Evolutionary conservation across 139 green algal species (phyloP).

Genomic region (Micromonas pusilla): DNA sequence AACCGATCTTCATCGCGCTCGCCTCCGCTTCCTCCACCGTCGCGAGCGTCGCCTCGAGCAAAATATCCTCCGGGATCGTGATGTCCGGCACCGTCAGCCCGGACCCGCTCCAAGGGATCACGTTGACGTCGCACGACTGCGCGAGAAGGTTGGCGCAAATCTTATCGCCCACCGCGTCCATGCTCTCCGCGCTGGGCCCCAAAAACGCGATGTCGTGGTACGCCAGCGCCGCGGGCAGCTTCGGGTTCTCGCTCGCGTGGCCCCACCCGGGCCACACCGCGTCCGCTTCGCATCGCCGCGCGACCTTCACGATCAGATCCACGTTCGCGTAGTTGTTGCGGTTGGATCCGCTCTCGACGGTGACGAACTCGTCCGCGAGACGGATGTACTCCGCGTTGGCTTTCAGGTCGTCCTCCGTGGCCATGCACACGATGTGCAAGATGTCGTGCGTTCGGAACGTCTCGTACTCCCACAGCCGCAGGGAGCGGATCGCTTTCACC

Average conservation of each 20-base stretch:
- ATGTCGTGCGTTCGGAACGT: conserved; percentile 21
- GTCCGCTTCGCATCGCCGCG: conserved; percentile 24
- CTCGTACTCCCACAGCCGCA: conserved; percentile 31
- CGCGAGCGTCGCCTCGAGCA: conserved; percentile 33
- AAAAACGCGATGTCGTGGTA: conserved; percentile 41
- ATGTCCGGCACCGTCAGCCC: conserved; percentile 21
- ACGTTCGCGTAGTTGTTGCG: conserved; percentile 41
- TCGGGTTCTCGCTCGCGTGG: conserved; percentile 36
- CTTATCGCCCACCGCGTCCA: conserved; percentile 51
- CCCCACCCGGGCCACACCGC: conserved; percentile 42
- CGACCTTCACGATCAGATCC: conserved; percentile 34
- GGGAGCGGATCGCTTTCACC: conserved; percentile 32
- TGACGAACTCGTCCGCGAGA: conserved; percentile 35
- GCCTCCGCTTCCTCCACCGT: conserved; percentile 36
- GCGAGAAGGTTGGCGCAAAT: conserved; percentile 39
- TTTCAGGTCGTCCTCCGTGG: conserved; percentile 36
- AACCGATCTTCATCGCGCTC: conserved; percentile 40
- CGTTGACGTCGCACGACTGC: conserved; percentile 29
- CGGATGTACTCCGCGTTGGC: conserved; percentile 37
- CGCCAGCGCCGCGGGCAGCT: conserved; percentile 26
- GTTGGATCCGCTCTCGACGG: conserved; percentile 33
- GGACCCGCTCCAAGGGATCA: conserved; percentile 32
- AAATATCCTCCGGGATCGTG: conserved; percentile 20
- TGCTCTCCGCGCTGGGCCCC: conserved; percentile 36
- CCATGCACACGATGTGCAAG: conserved; percentile 36